phyloP scores from a whole-genome alignment of 352 stramenopile species.

The Phytophthora multivora region DNA sequence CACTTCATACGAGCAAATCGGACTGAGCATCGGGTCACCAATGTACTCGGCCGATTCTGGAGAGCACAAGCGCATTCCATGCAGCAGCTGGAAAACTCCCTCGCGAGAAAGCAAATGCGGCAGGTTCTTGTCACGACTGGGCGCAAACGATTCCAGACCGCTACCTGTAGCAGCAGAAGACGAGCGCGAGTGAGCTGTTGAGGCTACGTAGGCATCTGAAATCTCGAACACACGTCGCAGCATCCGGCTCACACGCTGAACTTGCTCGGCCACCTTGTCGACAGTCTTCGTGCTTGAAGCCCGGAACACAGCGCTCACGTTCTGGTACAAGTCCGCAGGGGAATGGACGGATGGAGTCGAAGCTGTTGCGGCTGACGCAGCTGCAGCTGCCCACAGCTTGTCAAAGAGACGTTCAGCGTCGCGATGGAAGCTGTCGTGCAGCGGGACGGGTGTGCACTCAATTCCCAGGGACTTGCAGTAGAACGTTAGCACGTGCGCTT shows the following conservation, averaged over 20 bases:
- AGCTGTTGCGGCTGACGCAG: conserved; percentile 21
- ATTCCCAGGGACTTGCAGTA: conserved; percentile 83
- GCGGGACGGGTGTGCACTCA: conserved; percentile 64
- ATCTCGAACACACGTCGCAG: conserved; percentile 85
- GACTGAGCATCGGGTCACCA: conserved; percentile 84
- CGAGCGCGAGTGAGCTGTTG: conserved; percentile 64
- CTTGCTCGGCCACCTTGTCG: conserved; percentile 49
- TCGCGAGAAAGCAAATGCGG: conserved; percentile 66
- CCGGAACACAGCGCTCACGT: conserved; percentile 44
- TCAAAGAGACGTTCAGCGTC: conserved; percentile 86
- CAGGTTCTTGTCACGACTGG: conserved; percentile 58
- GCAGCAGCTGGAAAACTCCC: conserved; percentile 67
- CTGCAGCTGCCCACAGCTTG: conserved; percentile 63
- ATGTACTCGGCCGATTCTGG: conserved; percentile 67
- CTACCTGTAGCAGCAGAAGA: conserved; percentile 27
- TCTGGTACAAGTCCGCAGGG: conserved; percentile 38
- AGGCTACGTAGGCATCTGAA: conserved; percentile 85
- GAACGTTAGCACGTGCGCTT: conserved; percentile 78
- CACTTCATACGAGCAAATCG: conserved; percentile 86
- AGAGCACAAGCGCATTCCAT: conserved; percentile 78
- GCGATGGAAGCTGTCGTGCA: conserved; percentile 78
- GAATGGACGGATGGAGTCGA: conserved; percentile 32
- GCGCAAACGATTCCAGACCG: conserved; percentile 60
- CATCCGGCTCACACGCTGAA: conserved; percentile 72
- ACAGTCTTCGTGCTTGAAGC: conserved; percentile 27